A percentile compares a stretch with the other conserved stretches of the same genome.
Conservation (phyloP, 768 basidiomycete species). For the Fomitopsis serialis region DNA sequence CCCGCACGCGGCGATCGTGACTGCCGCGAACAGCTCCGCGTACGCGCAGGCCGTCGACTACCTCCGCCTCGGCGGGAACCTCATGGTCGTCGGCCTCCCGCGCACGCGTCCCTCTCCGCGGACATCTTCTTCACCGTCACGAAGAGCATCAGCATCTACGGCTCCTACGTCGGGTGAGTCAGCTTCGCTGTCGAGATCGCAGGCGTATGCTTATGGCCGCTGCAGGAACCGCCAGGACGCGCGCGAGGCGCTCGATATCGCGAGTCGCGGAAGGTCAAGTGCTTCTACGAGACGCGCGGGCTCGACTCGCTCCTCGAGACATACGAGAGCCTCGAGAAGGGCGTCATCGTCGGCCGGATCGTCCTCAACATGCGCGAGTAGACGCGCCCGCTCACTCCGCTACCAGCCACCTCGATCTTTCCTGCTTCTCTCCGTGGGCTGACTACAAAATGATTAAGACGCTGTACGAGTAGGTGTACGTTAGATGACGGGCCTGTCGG, state of each 20-base stretch:
- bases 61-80: constrained; percentile 61
- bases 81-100: constrained; percentile 77
- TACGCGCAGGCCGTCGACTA: constrained; percentile 65
- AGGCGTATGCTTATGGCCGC: constrained; percentile 20
- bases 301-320: constrained; percentile 46
- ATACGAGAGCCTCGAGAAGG: constrained; percentile 34
- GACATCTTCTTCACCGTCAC: constrained; percentile 70
- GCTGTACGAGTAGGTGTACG: too few species aligned
- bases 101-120: constrained; percentile 44
- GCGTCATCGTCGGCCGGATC: constrained; percentile 44
- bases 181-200: background rate
- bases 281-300: constrained; percentile 40
- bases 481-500: too few species aligned
- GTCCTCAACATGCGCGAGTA: constrained; percentile 35
- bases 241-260: constrained; percentile 73
- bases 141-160: constrained; percentile 55
- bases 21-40: constrained; percentile 41
- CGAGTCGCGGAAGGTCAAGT: constrained; percentile 67
- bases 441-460: too few species aligned
- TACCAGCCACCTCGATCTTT: background rate
- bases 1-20: constrained; percentile 65
- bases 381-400: background rate
- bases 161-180: constrained; percentile 34
- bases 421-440: too few species aligned
- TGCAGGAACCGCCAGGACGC: constrained; percentile 81